phyloP scores from a whole-genome alignment of 2,329 filamentous ascomycete species.

The Lachnellula cervina region DNA sequence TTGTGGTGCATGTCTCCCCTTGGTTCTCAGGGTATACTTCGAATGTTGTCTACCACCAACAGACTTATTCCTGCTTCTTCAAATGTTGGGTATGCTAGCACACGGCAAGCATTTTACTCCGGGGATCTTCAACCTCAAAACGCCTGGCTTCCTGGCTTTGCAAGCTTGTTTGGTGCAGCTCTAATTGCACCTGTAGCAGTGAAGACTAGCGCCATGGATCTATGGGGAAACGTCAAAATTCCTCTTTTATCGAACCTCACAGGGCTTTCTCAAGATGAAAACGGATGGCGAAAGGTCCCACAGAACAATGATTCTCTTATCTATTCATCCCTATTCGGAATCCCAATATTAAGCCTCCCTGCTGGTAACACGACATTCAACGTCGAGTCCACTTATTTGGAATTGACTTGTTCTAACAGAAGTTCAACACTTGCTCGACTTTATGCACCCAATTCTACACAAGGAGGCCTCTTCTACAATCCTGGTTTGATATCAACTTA shows the following conservation, averaged over 20 bases:
- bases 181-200: slow-evolving; percentile 13
- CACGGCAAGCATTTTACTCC: slow-evolving; percentile 15
- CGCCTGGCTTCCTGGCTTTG: slow-evolving; percentile 19
- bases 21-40: slow-evolving; percentile 10
- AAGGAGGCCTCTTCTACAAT: slow-evolving; percentile 10
- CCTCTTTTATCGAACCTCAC: slow-evolving; percentile 16
- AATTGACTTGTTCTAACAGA: slow-evolving; percentile 17
- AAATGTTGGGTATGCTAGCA: slow-evolving; percentile 13
- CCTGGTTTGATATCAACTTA: slow-evolving; percentile 16
- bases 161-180: slow-evolving; percentile 14
- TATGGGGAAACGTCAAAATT: slow-evolving; percentile 22
- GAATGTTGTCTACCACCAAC: slow-evolving; percentile 11
- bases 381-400: slow-evolving; percentile 19
- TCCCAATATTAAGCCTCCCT: slow-evolving; percentile 11
- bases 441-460: not conserved
- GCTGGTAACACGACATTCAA: slow-evolving; percentile 16
- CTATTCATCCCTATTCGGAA: slow-evolving; percentile 21
- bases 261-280: slow-evolving; percentile 8
- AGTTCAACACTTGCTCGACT: slow-evolving; percentile 9
- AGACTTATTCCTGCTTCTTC: not conserved
- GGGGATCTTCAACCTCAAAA: slow-evolving; percentile 7
- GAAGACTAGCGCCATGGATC: slow-evolving; percentile 15
- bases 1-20: slow-evolving; percentile 9
- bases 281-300: slow-evolving; percentile 17
- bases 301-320: slow-evolving; percentile 1